Percentiles rank a stretch among this genome's conserved stretches.
phyloP scores from a whole-genome alignment of 2,329 filamentous ascomycete species.

The Neopestalotiopsis sp. region DNA sequence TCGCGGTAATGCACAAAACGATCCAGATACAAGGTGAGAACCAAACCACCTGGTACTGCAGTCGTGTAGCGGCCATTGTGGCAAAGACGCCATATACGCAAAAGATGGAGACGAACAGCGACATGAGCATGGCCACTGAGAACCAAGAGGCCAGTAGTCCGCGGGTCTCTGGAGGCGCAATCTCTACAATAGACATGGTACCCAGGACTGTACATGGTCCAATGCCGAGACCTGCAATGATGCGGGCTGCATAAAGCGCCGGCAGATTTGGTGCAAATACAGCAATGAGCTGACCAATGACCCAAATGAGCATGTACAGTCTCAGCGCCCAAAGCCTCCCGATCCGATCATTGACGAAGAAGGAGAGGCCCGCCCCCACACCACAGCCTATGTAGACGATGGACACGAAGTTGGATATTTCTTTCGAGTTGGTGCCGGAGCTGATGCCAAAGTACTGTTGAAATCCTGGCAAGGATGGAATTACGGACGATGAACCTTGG shows the following conservation, averaged over 20 bases:
- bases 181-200: constrained; percentile 64
- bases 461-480: constrained; percentile 42
- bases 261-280: constrained; percentile 40
- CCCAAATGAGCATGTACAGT: constrained; percentile 42
- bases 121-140: constrained; percentile 9
- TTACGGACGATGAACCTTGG: constrained; percentile 36
- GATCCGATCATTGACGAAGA: constrained; percentile 39
- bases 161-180: constrained; percentile 56
- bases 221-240: constrained; percentile 56
- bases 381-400: constrained; percentile 39
- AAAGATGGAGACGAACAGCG: constrained; percentile 8
- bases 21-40: constrained; percentile 21
- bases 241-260: constrained; percentile 62
- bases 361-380: constrained; percentile 37
- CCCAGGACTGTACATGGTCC: constrained; percentile 57
- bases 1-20: neutral
- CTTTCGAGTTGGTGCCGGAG: constrained; percentile 31
- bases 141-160: constrained; percentile 47
- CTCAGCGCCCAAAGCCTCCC: constrained; percentile 29
- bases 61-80: neutral
- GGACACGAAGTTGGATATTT: constrained; percentile 43
- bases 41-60: constrained; percentile 15
- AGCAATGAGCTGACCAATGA: constrained; percentile 37
- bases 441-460: constrained; percentile 40
- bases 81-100: constrained; percentile 8